Evolutionary conservation across 2,329 filamentous ascomycete genomes (phyloP).

Genomic region (Monosporascus sp.): DNA sequence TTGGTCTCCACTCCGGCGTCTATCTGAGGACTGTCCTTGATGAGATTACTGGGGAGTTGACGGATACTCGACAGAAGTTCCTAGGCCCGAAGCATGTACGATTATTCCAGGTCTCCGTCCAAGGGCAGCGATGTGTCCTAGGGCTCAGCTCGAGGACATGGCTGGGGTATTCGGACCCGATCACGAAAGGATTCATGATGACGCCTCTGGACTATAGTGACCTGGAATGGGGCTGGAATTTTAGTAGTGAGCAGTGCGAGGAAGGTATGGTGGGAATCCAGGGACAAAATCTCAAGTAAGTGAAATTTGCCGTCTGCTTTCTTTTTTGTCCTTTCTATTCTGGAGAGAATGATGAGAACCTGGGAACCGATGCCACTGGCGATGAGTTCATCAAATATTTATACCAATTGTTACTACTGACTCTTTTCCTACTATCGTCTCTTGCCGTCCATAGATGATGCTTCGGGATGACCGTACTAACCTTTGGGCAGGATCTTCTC

Average conservation of each 20-base stretch:
- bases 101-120: slow-evolving; percentile 84
- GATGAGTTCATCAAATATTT: slow-evolving; percentile 51
- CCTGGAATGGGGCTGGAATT: slow-evolving; percentile 93
- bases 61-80: slow-evolving; percentile 91
- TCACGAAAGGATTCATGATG: slow-evolving; percentile 83
- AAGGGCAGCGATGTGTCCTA: slow-evolving; percentile 78
- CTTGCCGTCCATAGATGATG: background rate
- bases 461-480: slow-evolving; percentile 25
- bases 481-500: slow-evolving; percentile 68
- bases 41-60: slow-evolving; percentile 90
- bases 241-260: slow-evolving; percentile 88
- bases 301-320: slow-evolving; percentile 8
- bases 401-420: slow-evolving; percentile 99
- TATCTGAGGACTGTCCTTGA: slow-evolving; percentile 94
- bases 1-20: slow-evolving; percentile 90
- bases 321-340: slow-evolving; percentile 17
- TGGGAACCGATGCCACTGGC: slow-evolving; percentile 52
- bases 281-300: slow-evolving; percentile 78
- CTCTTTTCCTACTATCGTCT: slow-evolving; percentile 24
- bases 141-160: slow-evolving; percentile 91
- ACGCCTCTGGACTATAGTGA: slow-evolving; percentile 85
- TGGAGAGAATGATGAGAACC: slow-evolving; percentile 57
- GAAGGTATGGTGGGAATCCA: slow-evolving; percentile 94
- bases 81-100: slow-evolving; percentile 86
- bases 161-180: slow-evolving; percentile 87